Evolutionary conservation across 148 eudicot species (phyloP), one percentile per base, ranked within the genome.

Genomic region (Gaultheria prostrata): DNA sequence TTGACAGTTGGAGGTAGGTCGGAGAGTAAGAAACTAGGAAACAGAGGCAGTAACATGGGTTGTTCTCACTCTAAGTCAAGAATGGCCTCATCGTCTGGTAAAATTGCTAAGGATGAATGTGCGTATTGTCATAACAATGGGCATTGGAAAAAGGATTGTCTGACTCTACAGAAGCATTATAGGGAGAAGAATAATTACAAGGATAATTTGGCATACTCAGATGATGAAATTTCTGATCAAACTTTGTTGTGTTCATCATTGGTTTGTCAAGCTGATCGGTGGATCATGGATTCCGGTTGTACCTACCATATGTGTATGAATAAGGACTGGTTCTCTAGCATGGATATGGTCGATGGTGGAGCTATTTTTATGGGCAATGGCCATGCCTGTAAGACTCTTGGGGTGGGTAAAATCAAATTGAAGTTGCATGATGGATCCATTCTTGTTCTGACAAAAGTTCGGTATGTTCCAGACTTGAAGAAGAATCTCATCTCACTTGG

Each of bases 401-500:
- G 51, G 28, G 45, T 43, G 14, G 46, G 78, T 8, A 51, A 30
- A 8, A 50, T 82, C 15, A 15, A 51, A 46, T 9, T 82, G 20
- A 82, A 82, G 48, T 48, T 71, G 63, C 65, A 46, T 71, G 67
- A 82, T 67, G 84, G 78, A 15, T n/a, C 24, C 0, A 0, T 72
- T 17, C 33, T 12, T 20, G 30, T 53, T 43, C 28, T 69, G n/a
- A 21, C 43, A 39, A 32, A 81, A 6, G 57, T 81, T n/a, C 0
- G 49, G 8, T 74, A 82, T 82, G 65, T 82, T 26, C 69, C 30
- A 0, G 48, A 46, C n/a, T 30, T 82, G 24, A 72, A 82, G 78
- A 50, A 70, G 17, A 82, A 71, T 50, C 84, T 82, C n/a, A 82
- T 72, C 9, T 82, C 78, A 12, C 20, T 82, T 17, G 69, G 63